Conservation (phyloP, 148 eudicot genomes). For the Nyssa sinensis region DNA sequence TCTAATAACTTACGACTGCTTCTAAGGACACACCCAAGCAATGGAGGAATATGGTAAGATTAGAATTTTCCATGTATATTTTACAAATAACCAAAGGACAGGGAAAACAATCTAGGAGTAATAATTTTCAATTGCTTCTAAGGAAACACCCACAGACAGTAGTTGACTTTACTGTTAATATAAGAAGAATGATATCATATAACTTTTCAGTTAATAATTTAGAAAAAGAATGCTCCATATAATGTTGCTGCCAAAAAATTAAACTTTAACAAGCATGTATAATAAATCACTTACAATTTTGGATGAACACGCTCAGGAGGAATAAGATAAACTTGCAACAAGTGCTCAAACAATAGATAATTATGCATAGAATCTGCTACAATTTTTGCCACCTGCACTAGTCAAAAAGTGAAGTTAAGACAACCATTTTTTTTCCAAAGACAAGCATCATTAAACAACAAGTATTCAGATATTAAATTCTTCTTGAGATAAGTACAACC, state of each 20-base stretch:
- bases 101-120: too few relatives aligned
- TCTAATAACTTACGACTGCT: not conserved
- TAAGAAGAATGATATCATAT: too few relatives aligned
- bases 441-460: not conserved
- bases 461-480: not conserved
- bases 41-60: too few relatives aligned
- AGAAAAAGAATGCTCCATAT: too few relatives aligned
- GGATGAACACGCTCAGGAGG: constrained; percentile 83
- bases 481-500: constrained; percentile 35
- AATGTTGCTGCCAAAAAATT: too few relatives aligned
- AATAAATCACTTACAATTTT: constrained; percentile 51
- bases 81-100: too few relatives aligned
- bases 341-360: constrained; percentile 78
- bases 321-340: constrained; percentile 76
- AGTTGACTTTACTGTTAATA: too few relatives aligned
- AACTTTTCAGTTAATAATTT: too few relatives aligned
- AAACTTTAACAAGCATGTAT: not conserved
- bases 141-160: not conserved
- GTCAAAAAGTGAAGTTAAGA: not conserved
- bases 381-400: constrained; percentile 79
- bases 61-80: too few relatives aligned
- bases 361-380: constrained; percentile 94
- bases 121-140: not conserved
- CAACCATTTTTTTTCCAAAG: too few relatives aligned
- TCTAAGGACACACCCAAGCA: not conserved